Conservation (phyloP, 495 filamentous ascomycete species). For the Annulohypoxylon stygium region DNA sequence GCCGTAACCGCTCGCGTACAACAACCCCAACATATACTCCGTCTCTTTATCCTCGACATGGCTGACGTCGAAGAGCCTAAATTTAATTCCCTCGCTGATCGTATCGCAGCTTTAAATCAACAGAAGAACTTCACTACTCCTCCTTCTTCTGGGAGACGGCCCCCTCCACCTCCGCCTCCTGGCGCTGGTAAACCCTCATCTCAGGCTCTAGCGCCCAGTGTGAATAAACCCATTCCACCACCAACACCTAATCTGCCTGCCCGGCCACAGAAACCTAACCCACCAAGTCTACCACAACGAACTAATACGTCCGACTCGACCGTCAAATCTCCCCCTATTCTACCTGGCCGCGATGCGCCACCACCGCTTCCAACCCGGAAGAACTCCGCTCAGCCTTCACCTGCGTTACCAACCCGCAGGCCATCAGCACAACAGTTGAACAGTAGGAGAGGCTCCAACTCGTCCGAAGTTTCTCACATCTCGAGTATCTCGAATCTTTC, state of each 20-base stretch:
- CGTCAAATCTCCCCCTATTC: conserved; percentile 39
- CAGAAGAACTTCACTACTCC: conserved; percentile 64
- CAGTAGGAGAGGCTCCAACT: conserved; percentile 59
- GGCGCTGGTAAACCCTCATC: conserved; percentile 43
- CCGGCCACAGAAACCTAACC: conserved; percentile 49
- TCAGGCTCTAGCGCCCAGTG: conserved; percentile 40
- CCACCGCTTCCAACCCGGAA: conserved; percentile 58
- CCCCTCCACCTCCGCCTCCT: conserved; percentile 65
- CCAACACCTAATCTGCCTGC: conserved; percentile 56
- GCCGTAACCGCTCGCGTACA: neutral
- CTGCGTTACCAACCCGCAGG: conserved; percentile 57
- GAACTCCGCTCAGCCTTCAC: conserved; percentile 51
- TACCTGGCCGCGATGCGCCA: conserved; percentile 46
- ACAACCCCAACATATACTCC: neutral
- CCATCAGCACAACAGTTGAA: conserved; percentile 53
- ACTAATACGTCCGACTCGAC: conserved; percentile 47
- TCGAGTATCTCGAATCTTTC: conserved; percentile 61
- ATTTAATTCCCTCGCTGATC: conserved; percentile 66
- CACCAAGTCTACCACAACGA: conserved; percentile 57
- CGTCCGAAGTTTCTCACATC: conserved; percentile 60
- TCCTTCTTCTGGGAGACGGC: conserved; percentile 54
- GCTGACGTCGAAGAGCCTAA: conserved; percentile 67
- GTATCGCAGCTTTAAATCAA: conserved; percentile 68
- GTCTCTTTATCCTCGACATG: conserved; percentile 52
- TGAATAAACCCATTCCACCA: conserved; percentile 40